phyloP scores from a whole-genome alignment of 208 protist species.

The Crithidia acanthocephali region DNA sequence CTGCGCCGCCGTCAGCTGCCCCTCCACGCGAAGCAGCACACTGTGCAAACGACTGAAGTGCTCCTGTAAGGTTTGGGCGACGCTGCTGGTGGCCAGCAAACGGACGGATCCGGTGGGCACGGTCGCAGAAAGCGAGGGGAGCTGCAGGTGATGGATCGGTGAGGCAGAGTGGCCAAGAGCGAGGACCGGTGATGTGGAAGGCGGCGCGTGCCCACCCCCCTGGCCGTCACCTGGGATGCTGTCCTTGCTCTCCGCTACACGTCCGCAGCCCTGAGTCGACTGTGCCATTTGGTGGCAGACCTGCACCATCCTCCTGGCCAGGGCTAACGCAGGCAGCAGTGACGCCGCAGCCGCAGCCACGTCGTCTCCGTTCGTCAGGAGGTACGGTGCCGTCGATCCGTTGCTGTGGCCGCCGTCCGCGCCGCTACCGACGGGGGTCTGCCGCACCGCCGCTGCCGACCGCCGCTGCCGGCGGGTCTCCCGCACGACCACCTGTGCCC shows the following conservation, averaged over 20 bases:
- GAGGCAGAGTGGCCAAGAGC: not conserved
- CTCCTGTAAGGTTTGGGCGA: constrained; percentile 15
- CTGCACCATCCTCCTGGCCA: constrained; percentile 24
- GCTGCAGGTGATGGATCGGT: not conserved
- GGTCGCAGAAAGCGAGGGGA: not conserved
- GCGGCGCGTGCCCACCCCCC: too few relatives aligned
- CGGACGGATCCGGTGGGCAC: not conserved
- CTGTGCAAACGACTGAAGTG: not conserved
- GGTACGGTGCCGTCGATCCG: too few relatives aligned
- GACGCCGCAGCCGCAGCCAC: not conserved
- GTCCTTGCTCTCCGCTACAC: too few relatives aligned
- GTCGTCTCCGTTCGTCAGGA: too few relatives aligned
- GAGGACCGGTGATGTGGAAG: not conserved
- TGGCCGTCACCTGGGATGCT: too few relatives aligned
- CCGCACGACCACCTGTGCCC: constrained; percentile 24
- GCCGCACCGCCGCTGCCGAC: not conserved
- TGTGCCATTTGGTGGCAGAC: constrained; percentile 19
- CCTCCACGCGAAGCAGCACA: not conserved
- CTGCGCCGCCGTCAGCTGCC: constrained; percentile 17
- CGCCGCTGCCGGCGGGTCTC: constrained; percentile 24
- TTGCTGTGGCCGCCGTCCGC: not conserved
- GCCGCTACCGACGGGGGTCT: not conserved
- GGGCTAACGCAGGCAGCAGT: constrained; percentile 12
- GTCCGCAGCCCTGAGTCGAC: not conserved
- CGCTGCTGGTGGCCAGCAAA: not conserved